Conservation (phyloP, 2,329 filamentous ascomycete species). For the Colletotrichum godetiae region DNA sequence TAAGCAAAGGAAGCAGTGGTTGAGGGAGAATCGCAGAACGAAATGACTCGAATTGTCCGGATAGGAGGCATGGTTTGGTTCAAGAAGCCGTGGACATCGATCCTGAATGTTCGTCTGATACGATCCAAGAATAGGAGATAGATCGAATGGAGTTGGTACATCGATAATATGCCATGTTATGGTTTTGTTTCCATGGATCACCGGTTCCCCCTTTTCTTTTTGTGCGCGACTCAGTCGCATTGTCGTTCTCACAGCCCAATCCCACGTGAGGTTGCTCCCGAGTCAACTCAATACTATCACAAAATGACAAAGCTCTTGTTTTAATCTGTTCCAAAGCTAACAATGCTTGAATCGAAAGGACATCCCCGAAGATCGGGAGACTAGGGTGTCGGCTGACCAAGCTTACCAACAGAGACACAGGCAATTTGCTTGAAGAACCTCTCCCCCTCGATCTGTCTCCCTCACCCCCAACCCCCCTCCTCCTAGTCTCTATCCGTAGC, state of each 20-base stretch:
- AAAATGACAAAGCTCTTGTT: not conserved
- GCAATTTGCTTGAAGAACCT: slow-evolving; percentile 8
- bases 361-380: not conserved
- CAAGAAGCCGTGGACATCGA: not conserved
- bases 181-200: not conserved
- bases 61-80: not conserved
- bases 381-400: slow-evolving; percentile 3
- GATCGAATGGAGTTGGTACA: not conserved
- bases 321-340: not conserved
- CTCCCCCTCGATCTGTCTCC: not conserved
- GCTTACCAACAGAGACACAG: slow-evolving; percentile 8
- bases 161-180: not conserved
- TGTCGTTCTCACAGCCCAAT: not conserved
- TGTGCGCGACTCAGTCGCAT: not conserved
- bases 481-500: not conserved
- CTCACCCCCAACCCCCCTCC: not conserved
- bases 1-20: not conserved
- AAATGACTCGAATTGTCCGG: not conserved
- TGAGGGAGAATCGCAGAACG: not conserved
- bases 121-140: too few relatives aligned
- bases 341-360: not conserved
- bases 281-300: not conserved
- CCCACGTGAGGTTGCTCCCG: not conserved
- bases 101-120: not conserved
- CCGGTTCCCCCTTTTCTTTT: not conserved